Conservation (phyloP, 495 filamentous ascomycete species). For the Cairneyella variabilis region DNA sequence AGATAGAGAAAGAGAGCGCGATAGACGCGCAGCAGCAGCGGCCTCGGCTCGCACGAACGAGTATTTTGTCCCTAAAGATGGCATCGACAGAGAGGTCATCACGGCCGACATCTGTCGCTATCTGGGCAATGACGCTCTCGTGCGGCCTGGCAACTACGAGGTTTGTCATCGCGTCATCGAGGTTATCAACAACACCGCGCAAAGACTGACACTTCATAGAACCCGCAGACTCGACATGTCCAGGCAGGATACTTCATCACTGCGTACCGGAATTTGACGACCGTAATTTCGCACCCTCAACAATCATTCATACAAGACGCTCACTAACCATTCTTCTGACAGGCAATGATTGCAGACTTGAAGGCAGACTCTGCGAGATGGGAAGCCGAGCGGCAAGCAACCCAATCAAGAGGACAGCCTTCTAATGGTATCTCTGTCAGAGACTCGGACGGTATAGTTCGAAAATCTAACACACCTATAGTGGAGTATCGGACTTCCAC, state of each 20-base stretch:
- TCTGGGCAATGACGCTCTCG: slow-evolving; percentile 85
- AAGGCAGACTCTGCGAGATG: slow-evolving; percentile 78
- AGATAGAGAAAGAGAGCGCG: slow-evolving; percentile 32
- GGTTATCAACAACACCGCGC: not conserved
- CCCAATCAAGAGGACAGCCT: slow-evolving; percentile 42
- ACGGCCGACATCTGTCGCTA: slow-evolving; percentile 94
- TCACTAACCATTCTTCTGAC: slow-evolving; percentile 13
- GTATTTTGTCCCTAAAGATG: slow-evolving; percentile 84
- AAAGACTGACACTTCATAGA: slow-evolving; percentile 11
- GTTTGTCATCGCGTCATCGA: slow-evolving; percentile 42
- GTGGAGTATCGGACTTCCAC: slow-evolving; percentile 46
- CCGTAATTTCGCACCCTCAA: slow-evolving; percentile 51
- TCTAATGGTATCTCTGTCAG: slow-evolving; percentile 56
- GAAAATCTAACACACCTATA: slow-evolving; percentile 55
- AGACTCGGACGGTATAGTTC: slow-evolving; percentile 46
- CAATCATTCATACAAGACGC: not conserved
- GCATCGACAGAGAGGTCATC: slow-evolving; percentile 91
- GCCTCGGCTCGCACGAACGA: slow-evolving; percentile 59
- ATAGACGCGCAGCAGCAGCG: slow-evolving; percentile 39
- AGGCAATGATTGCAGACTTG: slow-evolving; percentile 89
- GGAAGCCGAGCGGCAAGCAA: slow-evolving; percentile 62
- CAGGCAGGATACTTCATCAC: slow-evolving; percentile 79
- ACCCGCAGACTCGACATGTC: slow-evolving; percentile 42
- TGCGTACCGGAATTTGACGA: slow-evolving; percentile 82
- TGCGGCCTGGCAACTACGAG: slow-evolving; percentile 79